Evolutionary conservation across 257 asterid genomes (phyloP).

Genomic region (Petunia secreta): DNA sequence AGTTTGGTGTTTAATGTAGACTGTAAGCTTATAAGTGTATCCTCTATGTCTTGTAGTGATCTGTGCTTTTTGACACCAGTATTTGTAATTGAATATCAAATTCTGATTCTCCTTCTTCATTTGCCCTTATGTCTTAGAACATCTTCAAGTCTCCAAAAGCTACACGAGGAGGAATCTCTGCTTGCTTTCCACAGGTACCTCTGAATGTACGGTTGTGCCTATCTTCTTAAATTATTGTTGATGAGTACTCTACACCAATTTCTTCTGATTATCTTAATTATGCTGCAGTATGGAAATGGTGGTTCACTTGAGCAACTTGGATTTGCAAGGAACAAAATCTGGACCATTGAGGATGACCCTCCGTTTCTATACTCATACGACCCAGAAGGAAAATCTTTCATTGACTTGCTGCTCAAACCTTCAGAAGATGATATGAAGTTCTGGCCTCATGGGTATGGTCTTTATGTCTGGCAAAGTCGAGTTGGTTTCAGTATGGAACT

Average conservation of each 20-base stretch:
- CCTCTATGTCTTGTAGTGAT: not conserved
- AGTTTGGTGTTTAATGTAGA: not conserved
- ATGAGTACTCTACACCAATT: not conserved
- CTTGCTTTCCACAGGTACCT: conserved; percentile 89
- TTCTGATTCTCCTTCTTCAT: conserved; percentile 1
- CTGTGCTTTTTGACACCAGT: not conserved
- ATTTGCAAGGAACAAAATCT: conserved; percentile 75
- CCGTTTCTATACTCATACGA: conserved; percentile 66
- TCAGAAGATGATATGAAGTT: conserved; percentile 80
- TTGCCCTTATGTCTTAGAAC: conserved; percentile 49
- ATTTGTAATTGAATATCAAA: not conserved
- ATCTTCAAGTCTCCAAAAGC: conserved; percentile 86
- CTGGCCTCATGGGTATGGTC: conserved; percentile 87
- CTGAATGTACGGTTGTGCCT: not conserved
- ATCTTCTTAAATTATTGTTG: not conserved
- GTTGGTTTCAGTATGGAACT: not conserved
- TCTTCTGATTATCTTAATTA: conserved; percentile 24
- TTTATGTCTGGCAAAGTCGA: conserved; percentile 19
- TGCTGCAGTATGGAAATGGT: conserved; percentile 67
- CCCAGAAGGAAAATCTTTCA: conserved; percentile 64
- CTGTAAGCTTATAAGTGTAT: not conserved
- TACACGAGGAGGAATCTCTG: conserved; percentile 85
- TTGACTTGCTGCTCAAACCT: conserved; percentile 86
- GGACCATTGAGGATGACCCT: conserved; percentile 82
- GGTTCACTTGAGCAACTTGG: conserved; percentile 82